phyloP scores from a whole-genome alignment of 129 eudicot species.

The Helianthus tuberosus region DNA sequence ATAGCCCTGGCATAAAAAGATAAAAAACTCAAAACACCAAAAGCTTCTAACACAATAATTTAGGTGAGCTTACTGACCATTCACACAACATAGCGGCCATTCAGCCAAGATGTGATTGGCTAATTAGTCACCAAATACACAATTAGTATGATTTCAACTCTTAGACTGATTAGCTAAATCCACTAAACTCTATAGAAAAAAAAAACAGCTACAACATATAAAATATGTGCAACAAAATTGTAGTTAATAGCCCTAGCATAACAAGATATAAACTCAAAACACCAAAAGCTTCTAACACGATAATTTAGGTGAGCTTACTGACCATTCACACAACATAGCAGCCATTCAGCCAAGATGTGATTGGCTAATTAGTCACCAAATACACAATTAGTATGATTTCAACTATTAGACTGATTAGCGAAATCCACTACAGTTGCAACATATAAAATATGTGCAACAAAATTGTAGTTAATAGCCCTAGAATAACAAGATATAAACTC shows the following conservation, averaged over 20 bases:
- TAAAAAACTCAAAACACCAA: background rate
- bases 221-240: background rate
- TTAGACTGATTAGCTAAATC: too few species aligned
- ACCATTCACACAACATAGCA: conserved; percentile 25
- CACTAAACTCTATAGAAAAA: too few species aligned
- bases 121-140: too few species aligned
- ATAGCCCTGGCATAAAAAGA: background rate
- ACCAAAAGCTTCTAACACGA: conserved; percentile 9
- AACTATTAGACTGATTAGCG: too few species aligned
- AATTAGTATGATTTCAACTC: too few species aligned
- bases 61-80: conserved; percentile 31
- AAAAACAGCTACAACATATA: too few species aligned
- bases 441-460: too few species aligned
- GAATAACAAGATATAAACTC: background rate
- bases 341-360: too few species aligned
- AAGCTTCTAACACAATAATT: conserved; percentile 8
- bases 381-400: too few species aligned
- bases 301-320: conserved; percentile 25
- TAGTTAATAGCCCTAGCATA: conserved; percentile 9
- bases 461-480: conserved; percentile 18
- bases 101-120: too few species aligned
- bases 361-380: too few species aligned
- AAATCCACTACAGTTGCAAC: too few species aligned
- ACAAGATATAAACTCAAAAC: background rate
- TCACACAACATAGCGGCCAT: conserved; percentile 17